Conservation (phyloP, 352 stramenopile genomes). For the Phytopythium helicoides region DNA sequence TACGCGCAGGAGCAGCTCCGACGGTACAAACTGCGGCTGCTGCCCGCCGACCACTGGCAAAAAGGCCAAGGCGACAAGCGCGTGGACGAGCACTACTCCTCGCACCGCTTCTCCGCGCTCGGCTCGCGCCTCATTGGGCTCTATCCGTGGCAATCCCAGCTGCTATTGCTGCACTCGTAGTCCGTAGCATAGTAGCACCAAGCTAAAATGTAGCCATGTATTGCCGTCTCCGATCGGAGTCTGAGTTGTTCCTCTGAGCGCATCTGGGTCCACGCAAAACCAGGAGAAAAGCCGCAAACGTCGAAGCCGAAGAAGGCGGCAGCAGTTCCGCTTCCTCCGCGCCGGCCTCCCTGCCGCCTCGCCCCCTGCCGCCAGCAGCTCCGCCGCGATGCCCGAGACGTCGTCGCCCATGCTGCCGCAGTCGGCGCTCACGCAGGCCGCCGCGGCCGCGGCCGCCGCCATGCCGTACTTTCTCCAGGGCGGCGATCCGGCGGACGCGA, state of each 20-base stretch:
- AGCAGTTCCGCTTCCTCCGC: conserved; percentile 3
- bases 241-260: too few species aligned
- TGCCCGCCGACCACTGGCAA: conserved; percentile 78
- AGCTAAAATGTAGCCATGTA: too few species aligned
- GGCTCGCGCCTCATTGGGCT: conserved; percentile 64
- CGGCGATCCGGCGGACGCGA: conserved; percentile 21
- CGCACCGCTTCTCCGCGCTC: conserved; percentile 61
- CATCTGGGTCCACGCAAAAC: too few species aligned
- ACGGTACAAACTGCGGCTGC: conserved; percentile 56
- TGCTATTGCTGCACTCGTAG: neutral
- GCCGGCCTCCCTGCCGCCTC: neutral
- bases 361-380: too few species aligned
- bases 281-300: neutral
- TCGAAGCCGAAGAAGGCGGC: conserved; percentile 1
- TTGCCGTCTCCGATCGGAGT: too few species aligned
- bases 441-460: conserved; percentile 32
- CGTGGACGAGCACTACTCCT: conserved; percentile 60
- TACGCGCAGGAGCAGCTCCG: conserved; percentile 77
- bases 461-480: conserved; percentile 41
- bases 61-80: conserved; percentile 56
- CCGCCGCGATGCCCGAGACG: conserved; percentile 31
- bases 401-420: conserved; percentile 52
- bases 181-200: neutral
- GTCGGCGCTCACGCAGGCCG: conserved; percentile 50
- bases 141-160: conserved; percentile 44